Evolutionary conservation across 1,284 basidiomycete species (phyloP), one percentile per base, ranked within the genome.

Genomic region (Pseudomicrostroma phylloplanum): DNA sequence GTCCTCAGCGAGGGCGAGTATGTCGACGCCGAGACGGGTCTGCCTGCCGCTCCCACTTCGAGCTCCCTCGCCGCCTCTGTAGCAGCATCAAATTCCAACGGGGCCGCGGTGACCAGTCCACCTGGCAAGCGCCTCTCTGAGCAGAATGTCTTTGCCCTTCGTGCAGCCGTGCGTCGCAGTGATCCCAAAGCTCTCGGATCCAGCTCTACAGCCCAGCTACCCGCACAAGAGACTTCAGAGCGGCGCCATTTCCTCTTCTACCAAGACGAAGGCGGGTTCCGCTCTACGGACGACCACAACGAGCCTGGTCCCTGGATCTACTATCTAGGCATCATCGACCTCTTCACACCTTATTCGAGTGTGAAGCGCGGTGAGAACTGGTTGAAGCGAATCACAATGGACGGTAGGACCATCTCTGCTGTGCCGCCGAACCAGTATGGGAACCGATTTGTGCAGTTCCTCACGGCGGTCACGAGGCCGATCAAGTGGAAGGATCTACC

Each of bases 231-330:
- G 65, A 63, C 82, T 0, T 86, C 85, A 54, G 91, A 96, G 72
- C 85, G 90, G 25, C 85, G 87, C 55, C 86, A 91, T 67, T 92
- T 94, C 79, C 80, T 96, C 42, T 98, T 97, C 81, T 97, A 96
- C 78, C 91, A 94, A 76, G 92, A 98, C 77, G 96, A 98, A 75
- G 93, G 93, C 25, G 94, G 96, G 0, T 80, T 96, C 63, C 86
- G 88, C 30, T 91, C 92, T 26, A 96, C 93, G 15, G 87, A 94
- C 79, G 91, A 94, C 71, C 80, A 79, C 23, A 94, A 97, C 77
- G 82, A 85, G 39, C 81, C 84, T 2, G 81, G 89, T 79, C 86
- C 89, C 69, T 86, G 85, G 57, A 90, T 98, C 65, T 98, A 97
- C 81, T 98, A 98, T 80, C 67, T 82, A 19, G 81, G 80, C 40